Evolutionary conservation across 2,329 filamentous ascomycete species (phyloP).

Genomic region (Trichoderma gracile): DNA sequence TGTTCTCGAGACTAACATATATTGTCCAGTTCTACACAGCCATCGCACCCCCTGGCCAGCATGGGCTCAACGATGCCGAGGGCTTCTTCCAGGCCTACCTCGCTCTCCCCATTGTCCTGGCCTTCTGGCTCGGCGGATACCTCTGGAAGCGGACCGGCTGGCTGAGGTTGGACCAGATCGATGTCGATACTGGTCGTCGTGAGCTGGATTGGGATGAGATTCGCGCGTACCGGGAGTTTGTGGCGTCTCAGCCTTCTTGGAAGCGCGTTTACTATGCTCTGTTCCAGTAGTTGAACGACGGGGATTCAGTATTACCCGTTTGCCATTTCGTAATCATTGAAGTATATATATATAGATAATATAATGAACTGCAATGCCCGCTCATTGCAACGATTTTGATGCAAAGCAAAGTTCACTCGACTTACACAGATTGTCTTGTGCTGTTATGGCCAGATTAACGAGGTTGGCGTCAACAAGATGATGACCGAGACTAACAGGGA

Average conservation of each 20-base stretch:
- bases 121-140: conserved; percentile 59
- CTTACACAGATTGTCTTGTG: too few relatives aligned
- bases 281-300: conserved; percentile 30
- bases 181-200: conserved; percentile 65
- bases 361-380: background rate
- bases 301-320: too few relatives aligned
- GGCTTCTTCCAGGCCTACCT: conserved; percentile 58
- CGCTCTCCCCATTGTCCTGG: conserved; percentile 53
- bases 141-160: conserved; percentile 66
- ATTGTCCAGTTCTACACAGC: conserved; percentile 48
- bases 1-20: background rate
- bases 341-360: background rate
- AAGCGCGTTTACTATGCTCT: conserved; percentile 38
- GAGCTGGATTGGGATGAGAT: conserved; percentile 65
- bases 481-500: too few relatives aligned
- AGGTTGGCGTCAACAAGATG: too few relatives aligned
- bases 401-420: too few relatives aligned
- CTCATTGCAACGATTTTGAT: too few relatives aligned
- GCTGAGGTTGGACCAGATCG: conserved; percentile 60
- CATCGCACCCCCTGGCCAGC: conserved; percentile 41
- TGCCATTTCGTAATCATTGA: too few relatives aligned
- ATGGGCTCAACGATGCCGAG: conserved; percentile 42
- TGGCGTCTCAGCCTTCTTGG: conserved; percentile 54
- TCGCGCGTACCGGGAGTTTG: conserved; percentile 52
- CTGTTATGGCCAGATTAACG: too few relatives aligned